Conservation (phyloP, 1,139 yeast genomes). For the Saccharomyces hybrid region DNA sequence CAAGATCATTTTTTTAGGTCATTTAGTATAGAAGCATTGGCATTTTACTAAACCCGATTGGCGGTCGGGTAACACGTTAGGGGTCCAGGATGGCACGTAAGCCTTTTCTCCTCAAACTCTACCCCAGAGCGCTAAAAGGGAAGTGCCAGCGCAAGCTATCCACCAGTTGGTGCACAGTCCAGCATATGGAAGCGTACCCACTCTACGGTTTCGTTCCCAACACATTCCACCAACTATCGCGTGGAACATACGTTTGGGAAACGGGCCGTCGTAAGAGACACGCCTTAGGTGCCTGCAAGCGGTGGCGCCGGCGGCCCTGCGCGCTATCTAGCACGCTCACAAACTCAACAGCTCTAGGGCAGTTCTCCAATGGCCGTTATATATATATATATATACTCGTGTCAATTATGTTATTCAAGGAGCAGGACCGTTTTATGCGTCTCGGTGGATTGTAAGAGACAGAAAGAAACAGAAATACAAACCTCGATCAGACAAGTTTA, state of each 20-base stretch:
- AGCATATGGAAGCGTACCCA: not conserved
- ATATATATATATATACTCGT: not conserved
- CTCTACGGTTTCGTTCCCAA: not conserved
- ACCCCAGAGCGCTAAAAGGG: not conserved
- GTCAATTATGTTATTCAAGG: not conserved
- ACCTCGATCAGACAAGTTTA: not conserved
- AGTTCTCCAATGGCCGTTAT: not conserved
- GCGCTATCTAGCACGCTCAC: not conserved
- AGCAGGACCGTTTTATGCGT: no score
- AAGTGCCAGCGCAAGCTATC: not conserved
- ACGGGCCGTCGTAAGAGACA: not conserved
- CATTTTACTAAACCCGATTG: not conserved
- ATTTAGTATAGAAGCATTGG: not conserved
- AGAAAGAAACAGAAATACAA: slow-evolving; percentile 1
- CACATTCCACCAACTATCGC: not conserved
- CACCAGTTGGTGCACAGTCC: not conserved
- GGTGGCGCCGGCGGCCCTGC: not conserved
- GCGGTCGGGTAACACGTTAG: not conserved
- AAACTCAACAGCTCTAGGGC: not conserved
- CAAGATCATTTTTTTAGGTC: not conserved
- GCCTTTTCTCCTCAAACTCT: not conserved
- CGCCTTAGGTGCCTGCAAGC: not conserved
- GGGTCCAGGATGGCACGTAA: not conserved
- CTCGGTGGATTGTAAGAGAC: not conserved
- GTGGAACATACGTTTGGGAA: not conserved